Evolutionary conservation across 1,284 basidiomycete genomes (phyloP), one percentile per base, ranked within the genome.

Genomic region (Pseudozyma tsukubaensis): DNA sequence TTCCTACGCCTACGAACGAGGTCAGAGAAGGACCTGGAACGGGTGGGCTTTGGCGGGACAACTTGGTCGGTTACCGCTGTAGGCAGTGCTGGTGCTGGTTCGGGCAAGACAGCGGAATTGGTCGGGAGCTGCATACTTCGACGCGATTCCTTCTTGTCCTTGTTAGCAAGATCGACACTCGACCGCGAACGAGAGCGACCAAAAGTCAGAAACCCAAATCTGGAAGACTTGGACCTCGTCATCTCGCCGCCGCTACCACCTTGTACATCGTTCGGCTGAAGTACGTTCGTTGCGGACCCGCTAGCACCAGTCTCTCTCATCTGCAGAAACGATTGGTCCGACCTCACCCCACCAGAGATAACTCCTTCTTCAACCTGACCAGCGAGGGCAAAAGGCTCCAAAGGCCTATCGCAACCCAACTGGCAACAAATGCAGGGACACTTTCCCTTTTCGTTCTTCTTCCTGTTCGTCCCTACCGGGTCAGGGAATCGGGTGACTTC

Each of bases 341-440:
- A 1, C 34, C 19, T 36, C 18, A 36, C 36, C 32, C 24, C 24
- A 29, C 24, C 6, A 29, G 24, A 29, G 24, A 3, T 6, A 29
- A 29, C 24, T 21, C 9, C 11, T 21, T 12, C 11, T 32, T 29
- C 12, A 13, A 2, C 21, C 14, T 16, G 35, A 40, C 10, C n/a
- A 10, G 48, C n/a, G 13, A 35, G 18, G 11, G 13, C 32, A 11
- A 50, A n/a, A 13, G 61, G 54, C 21, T 57, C 49, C 12, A 62
- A 36, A 1, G 63, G 69, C 5, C 16, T 24, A 3, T 6, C 12
- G 11, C 71, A 69, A 0, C 66, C 66, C 24, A 59, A 19, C 34
- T 61, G 59, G 18, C 72, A 69, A 50, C 72, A 74, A 2, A 74
- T 59, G 13, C 72, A 74, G 4, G 72, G 62, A 48, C 72, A 74